phyloP scores from a whole-genome alignment of 306 rosid genomes.

The Vicia sativa region DNA sequence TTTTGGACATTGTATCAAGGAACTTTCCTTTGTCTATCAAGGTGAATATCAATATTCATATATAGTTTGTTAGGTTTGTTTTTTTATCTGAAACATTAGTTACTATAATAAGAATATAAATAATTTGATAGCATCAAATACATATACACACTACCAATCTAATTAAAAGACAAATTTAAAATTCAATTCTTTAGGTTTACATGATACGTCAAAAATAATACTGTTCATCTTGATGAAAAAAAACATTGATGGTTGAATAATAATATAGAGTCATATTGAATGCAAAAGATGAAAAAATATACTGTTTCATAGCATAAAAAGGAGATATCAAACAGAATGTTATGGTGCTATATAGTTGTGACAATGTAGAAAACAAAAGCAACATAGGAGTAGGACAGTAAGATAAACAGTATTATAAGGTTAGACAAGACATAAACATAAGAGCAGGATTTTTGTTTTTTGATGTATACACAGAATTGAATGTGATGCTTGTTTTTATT shows the following conservation, averaged over 20 bases:
- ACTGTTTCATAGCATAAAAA: slow-evolving; percentile 48
- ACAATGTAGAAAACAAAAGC: slow-evolving; percentile 43
- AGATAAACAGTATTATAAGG: slow-evolving; percentile 42
- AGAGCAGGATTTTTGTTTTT: slow-evolving; percentile 38
- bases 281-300: slow-evolving; percentile 21
- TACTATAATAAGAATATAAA: slow-evolving; percentile 19
- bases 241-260: neutral
- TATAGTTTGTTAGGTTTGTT: neutral
- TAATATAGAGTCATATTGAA: slow-evolving; percentile 29
- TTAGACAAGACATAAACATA: slow-evolving; percentile 39
- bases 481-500: slow-evolving; percentile 32
- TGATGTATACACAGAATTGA: slow-evolving; percentile 42
- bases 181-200: slow-evolving; percentile 34
- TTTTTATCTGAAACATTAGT: slow-evolving; percentile 7
- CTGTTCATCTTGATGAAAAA: neutral
- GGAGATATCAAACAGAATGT: slow-evolving; percentile 53
- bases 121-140: slow-evolving; percentile 29
- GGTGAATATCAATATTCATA: slow-evolving; percentile 30
- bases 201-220: neutral
- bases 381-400: slow-evolving; percentile 30
- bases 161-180: neutral
- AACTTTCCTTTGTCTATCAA: slow-evolving; percentile 31
- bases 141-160: slow-evolving; percentile 7
- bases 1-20: slow-evolving; percentile 32
- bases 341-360: slow-evolving; percentile 40